Evolutionary conservation across 2,329 filamentous ascomycete genomes (phyloP), one percentile per base, ranked within the genome.

Genomic region (Pseudogymnoascus sp.): DNA sequence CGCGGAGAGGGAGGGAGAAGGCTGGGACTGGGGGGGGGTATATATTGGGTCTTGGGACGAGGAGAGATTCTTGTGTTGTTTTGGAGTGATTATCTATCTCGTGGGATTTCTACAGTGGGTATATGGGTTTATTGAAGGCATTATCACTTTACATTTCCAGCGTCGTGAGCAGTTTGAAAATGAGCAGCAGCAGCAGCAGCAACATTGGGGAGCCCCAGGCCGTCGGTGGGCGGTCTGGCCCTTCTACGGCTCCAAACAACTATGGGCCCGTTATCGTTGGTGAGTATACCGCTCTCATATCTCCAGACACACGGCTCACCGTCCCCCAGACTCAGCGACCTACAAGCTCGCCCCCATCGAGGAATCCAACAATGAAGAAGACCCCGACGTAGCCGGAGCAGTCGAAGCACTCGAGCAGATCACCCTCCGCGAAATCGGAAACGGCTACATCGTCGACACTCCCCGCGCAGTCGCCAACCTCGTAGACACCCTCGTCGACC

Each of bases 401-500:
- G 11, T 37, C 20, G 35, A 38, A 35, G 35, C 30, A 3, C 32
- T 35, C 54, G 35, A 35, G 32, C 35, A 37, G 6, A 20, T 22
- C 18, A 58, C 54, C 30, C 30, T 38, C 30, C 30, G 54, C 14
- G 54, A 58, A 25, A 18, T 38, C 3, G 54, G 54, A 4, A 37
- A 37, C 18, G 14, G 43, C 3, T 30, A 58, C 30, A 20, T 34
- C 16, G n/a, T 58, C 14, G 54, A 58, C 30, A 58, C 54, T 9
- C 54, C 30, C 18, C 30, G 3, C 16, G 18, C 30, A 2, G 12
- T 60, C 25, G 32, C n/a, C 18, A n/a, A 35, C 3, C 59, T 60
- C 41, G 14, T 64, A 12, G 60, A 62, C 32, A 30, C 11, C 6
- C 41, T 71, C 35, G 34, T 47, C 20, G 61, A 59, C 35, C 61